Percentiles rank a stretch among this genome's conserved stretches.
These are phyloP conservation scores for Sideroxylon spinosum DNA, from an alignment of 179 eudicot genomes.

Conservation along the genomic window DNA sequence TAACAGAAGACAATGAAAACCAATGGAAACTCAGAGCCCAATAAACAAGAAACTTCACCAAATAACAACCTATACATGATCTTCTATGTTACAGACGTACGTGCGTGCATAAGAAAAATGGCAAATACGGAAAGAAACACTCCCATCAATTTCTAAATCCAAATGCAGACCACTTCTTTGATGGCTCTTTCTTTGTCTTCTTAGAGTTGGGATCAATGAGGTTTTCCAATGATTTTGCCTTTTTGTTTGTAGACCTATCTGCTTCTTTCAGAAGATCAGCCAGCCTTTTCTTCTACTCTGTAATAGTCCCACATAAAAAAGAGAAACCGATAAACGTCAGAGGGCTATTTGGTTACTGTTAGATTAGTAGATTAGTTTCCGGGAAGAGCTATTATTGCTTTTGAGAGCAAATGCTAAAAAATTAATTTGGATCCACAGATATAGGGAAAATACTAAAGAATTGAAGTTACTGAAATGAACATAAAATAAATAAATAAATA, in stretches of 20 bases:
- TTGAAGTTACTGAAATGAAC: background rate
- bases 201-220: conserved; percentile 87
- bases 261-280: conserved; percentile 94
- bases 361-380: background rate
- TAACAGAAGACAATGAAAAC: background rate
- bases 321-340: background rate
- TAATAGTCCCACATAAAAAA: conserved; percentile 7
- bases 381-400: background rate
- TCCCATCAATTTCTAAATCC: conserved; percentile 63
- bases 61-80: conserved; percentile 50
- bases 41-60: conserved; percentile 23
- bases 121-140: background rate
- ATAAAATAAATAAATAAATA: no score
- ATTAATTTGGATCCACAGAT: background rate
- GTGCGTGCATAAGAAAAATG: conserved; percentile 3
- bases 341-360: background rate
- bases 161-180: conserved; percentile 83
- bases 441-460: background rate
- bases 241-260: conserved; percentile 78
- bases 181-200: conserved; percentile 75
- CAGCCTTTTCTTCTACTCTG: conserved; percentile 94
- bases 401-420: background rate
- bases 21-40: conserved; percentile 1
- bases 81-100: conserved; percentile 37
- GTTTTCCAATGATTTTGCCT: conserved; percentile 89